phyloP scores from a whole-genome alignment of 2,329 filamentous ascomycete genomes.

The Colletotrichum lindemuthianum region DNA sequence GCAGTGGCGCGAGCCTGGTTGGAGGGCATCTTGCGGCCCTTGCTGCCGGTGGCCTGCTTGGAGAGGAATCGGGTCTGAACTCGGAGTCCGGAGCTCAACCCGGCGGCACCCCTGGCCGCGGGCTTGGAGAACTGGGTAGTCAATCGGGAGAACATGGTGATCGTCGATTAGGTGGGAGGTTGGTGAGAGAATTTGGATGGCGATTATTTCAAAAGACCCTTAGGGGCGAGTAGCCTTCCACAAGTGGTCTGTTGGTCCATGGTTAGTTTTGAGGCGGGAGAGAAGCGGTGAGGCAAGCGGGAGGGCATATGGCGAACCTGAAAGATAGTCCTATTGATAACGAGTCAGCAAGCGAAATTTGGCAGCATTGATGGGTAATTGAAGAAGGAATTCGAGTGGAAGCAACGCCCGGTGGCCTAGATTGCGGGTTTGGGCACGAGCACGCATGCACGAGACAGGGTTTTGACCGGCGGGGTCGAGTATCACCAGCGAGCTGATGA shows the following conservation, averaged over 20 bases:
- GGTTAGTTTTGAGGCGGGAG: slow-evolving; percentile 42
- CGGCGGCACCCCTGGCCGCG: slow-evolving; percentile 56
- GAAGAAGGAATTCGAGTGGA: slow-evolving; percentile 2
- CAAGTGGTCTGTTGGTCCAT: slow-evolving; percentile 57
- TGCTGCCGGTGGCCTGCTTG: slow-evolving; percentile 66
- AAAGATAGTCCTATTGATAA: slow-evolving; percentile 74
- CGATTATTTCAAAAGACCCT: slow-evolving; percentile 42
- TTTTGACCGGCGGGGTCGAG: slow-evolving; percentile 28
- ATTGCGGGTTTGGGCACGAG: slow-evolving; percentile 23
- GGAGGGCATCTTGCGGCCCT: slow-evolving; percentile 73
- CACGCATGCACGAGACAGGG: slow-evolving; percentile 22
- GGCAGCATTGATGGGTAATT: slow-evolving; percentile 1
- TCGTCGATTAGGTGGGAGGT: slow-evolving; percentile 15
- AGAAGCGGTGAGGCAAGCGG: slow-evolving; percentile 55
- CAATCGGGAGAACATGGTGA: slow-evolving; percentile 70
- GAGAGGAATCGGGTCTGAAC: slow-evolving; percentile 51
- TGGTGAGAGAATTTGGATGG: slow-evolving; percentile 5
- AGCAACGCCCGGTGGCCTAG: slow-evolving; percentile 9
- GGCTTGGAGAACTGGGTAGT: slow-evolving; percentile 63
- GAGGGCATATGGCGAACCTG: slow-evolving; percentile 63
- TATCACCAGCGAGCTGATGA: slow-evolving; percentile 17
- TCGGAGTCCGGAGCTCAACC: slow-evolving; percentile 44
- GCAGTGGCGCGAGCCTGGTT: slow-evolving; percentile 67
- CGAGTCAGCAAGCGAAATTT: slow-evolving; percentile 52
- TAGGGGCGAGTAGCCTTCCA: slow-evolving; percentile 63